These are phyloP conservation scores for Geotrichum candidum DNA, from an alignment of 1,139 yeast genomes.

Conservation along the genomic window DNA sequence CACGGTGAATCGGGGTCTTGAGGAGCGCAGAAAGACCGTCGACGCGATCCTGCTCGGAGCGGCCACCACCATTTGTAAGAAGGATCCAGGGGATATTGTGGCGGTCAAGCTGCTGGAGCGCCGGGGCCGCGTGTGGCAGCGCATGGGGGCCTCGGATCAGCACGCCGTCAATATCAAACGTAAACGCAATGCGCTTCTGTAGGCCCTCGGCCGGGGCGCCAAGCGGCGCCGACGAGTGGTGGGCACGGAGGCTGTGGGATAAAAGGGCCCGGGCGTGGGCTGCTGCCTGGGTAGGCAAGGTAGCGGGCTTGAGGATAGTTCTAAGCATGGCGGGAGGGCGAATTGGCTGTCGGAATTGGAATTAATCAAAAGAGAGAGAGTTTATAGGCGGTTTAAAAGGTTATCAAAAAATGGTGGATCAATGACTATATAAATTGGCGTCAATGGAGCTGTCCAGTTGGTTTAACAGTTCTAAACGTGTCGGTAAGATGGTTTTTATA, in stretches of 20 bases:
- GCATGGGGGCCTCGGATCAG: conserved; percentile 68
- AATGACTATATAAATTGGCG: background rate
- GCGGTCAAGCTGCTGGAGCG: conserved; percentile 52
- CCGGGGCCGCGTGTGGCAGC: conserved; percentile 60
- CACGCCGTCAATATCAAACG: conserved; percentile 74
- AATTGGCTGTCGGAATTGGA: background rate
- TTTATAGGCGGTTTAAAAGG: background rate
- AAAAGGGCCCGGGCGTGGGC: background rate
- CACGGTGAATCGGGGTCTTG: conserved; percentile 44
- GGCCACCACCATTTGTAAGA: conserved; percentile 93
- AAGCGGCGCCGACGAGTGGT: background rate
- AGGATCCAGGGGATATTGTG: conserved; percentile 71
- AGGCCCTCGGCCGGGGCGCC: background rate
- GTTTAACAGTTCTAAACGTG: background rate
- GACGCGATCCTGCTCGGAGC: conserved; percentile 57
- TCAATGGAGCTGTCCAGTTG: background rate
- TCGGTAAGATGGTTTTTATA: background rate
- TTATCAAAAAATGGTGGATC: background rate
- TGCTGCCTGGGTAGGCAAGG: background rate
- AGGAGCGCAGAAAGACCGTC: conserved; percentile 49
- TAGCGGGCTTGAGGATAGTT: background rate
- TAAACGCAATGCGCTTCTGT: conserved; percentile 2
- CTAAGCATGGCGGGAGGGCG: background rate
- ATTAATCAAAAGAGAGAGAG: too few species aligned
- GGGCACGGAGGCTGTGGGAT: background rate